These are phyloP conservation scores for Candida pseudofarinosa DNA, from an alignment of 805 yeast genomes.

Conservation along the genomic window DNA sequence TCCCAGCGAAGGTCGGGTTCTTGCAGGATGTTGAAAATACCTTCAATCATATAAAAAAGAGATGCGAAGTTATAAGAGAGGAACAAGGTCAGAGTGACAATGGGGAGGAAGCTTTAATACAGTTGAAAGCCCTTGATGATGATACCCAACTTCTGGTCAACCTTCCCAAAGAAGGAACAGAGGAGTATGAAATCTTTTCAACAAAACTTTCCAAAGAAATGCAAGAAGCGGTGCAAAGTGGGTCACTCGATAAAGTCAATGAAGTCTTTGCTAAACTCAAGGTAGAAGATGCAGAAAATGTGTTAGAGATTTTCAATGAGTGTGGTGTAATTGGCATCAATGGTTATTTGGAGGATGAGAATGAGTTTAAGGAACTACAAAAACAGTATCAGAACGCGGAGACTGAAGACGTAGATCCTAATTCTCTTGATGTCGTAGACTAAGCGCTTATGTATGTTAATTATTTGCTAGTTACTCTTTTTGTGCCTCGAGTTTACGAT, in stretches of 20 bases:
- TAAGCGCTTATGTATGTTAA: conserved; percentile 4
- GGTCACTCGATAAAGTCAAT: conserved; percentile 73
- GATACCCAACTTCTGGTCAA: conserved; percentile 67
- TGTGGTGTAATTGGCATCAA: conserved; percentile 82
- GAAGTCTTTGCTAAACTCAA: conserved; percentile 70
- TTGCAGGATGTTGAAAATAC: conserved; percentile 71
- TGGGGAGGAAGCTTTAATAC: conserved; percentile 74
- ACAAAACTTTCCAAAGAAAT: conserved; percentile 54
- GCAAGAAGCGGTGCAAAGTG: conserved; percentile 73
- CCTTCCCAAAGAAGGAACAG: conserved; percentile 57
- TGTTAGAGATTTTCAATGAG: conserved; percentile 69
- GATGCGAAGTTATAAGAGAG: conserved; percentile 65
- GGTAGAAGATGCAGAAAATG: conserved; percentile 73
- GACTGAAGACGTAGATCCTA: conserved; percentile 8
- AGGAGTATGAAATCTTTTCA: conserved; percentile 53
- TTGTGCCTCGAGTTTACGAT: not conserved
- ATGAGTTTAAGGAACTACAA: conserved; percentile 55
- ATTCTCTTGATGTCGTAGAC: conserved; percentile 22
- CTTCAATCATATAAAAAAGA: conserved; percentile 63
- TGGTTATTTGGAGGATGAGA: conserved; percentile 69
- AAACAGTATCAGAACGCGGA: conserved; percentile 37
- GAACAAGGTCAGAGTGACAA: conserved; percentile 34
- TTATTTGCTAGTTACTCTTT: not conserved
- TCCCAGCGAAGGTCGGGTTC: conserved; percentile 70
- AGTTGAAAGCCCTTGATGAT: conserved; percentile 84